A percentile compares a stretch with the other conserved stretches of the same genome.
Conservation (phyloP, 2,329 filamentous ascomycete species). For the Aulographum hederae region DNA sequence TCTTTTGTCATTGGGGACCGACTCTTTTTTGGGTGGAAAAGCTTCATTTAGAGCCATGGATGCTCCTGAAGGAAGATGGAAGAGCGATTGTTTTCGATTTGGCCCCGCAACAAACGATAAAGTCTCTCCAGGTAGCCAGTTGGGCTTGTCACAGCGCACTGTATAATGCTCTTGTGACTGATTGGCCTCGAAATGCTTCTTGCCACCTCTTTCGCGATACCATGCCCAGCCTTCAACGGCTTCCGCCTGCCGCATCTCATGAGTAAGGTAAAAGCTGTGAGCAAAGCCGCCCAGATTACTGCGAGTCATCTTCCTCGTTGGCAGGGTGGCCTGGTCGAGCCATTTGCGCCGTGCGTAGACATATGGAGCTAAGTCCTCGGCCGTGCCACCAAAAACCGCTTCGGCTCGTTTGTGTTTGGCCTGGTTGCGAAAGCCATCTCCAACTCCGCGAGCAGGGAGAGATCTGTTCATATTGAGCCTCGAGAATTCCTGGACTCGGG, state of each 20-base stretch:
- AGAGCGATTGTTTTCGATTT: constrained; percentile 22
- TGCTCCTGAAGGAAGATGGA: constrained; percentile 21
- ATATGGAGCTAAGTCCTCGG: constrained; percentile 4
- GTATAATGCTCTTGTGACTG: too few relatives aligned
- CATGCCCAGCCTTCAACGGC: constrained; percentile 31
- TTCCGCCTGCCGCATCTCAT: constrained; percentile 24
- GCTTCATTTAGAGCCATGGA: constrained; percentile 26
- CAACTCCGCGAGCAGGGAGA: background rate
- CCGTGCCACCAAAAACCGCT: constrained; percentile 1
- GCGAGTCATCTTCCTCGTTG: constrained; percentile 21
- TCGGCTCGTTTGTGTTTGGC: background rate
- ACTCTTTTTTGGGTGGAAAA: constrained; percentile 15
- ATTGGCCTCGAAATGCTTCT: constrained; percentile 18
- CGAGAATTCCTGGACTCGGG: background rate
- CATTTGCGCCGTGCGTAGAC: constrained; percentile 31
- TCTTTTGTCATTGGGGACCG: constrained; percentile 16
- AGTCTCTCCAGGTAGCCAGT: too few relatives aligned
- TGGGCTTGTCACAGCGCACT: too few relatives aligned
- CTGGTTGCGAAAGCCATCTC: background rate
- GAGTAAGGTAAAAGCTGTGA: constrained; percentile 23
- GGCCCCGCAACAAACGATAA: constrained; percentile 35
- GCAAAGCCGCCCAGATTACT: constrained; percentile 18
- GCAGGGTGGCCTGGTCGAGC: constrained; percentile 32
- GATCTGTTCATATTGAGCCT: too few relatives aligned
- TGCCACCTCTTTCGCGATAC: constrained; percentile 28